Base-by-base conservation (phyloP, 345 rosid species). In the Lumnitzera littorea region DNA sequence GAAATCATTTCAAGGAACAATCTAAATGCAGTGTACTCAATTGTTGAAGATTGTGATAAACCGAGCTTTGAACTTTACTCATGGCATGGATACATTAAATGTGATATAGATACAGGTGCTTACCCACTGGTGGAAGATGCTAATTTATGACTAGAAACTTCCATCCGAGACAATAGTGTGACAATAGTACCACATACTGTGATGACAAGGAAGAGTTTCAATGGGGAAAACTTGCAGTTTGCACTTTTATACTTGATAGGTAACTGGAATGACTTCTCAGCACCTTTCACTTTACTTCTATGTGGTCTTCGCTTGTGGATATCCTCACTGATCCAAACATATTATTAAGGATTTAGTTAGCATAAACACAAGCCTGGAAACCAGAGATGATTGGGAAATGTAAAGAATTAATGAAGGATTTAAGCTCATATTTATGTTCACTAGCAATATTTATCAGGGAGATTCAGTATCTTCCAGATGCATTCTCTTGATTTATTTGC, bases 171-270 rank as follows among this genome's bases (percentile, higher is more conserved):
- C 27, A 82, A 55, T 31, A 92, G 66, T 5, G 81, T 81, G 50
- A 82, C 53, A 51, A 84, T 76, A 8, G 87, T 81, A 46, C 85
- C 91, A 27, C 75, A 80, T 4, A 89, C 62, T 50, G 83, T 83
- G 55, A 84, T 46, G 41, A 76, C 62, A 56, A 92, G 72, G 62
- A 87, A 70, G 60, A 89, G 62, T 67, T 87, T 89, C 70, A 87
- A 69, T 11, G 84, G 71, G 53, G 82, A 69, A 66, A 66, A 62
- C 78, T 72, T 87, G 91, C 83, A 81, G 75, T 77, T 82, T 20
- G 77, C 72, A 61, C 70, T 81, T 69, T 79, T 77, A 53, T 78
- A 83, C 47, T 81, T 85, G 55, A 72, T 23, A 12, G 81, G 81
- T 58, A 76, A 62, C 47, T 65, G 81, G 55, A 82, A 75, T 29